Evolutionary conservation across 2,329 filamentous ascomycete species (phyloP).

Genomic region (Calcarisporium arbuscula): DNA sequence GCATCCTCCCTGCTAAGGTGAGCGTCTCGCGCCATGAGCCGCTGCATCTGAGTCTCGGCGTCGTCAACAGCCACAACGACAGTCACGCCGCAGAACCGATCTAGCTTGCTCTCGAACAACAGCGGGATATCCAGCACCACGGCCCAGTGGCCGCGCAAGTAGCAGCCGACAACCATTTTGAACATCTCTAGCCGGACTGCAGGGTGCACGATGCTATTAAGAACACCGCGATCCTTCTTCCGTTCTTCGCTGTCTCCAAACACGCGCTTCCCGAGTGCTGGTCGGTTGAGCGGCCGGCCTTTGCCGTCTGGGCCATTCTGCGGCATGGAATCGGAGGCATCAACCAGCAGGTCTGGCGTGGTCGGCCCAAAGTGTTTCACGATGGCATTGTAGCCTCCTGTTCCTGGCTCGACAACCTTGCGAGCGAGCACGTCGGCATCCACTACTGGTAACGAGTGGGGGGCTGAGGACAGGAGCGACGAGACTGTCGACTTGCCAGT

Average conservation of each 20-base stretch:
- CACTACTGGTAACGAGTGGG: constrained; percentile 83
- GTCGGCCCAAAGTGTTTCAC: constrained; percentile 72
- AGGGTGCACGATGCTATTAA: constrained; percentile 91
- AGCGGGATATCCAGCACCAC: constrained; percentile 90
- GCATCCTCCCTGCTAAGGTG: constrained; percentile 83
- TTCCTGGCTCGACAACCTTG: constrained; percentile 90
- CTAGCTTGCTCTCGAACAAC: constrained; percentile 82
- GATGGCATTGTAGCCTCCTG: constrained; percentile 74
- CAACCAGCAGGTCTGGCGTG: constrained; percentile 79
- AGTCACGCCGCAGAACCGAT: constrained; percentile 77
- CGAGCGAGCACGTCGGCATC: constrained; percentile 91
- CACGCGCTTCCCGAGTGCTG: constrained; percentile 75
- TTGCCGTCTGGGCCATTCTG: constrained; percentile 51
- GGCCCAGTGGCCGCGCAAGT: constrained; percentile 73
- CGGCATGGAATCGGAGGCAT: constrained; percentile 44
- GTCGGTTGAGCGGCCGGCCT: constrained; percentile 74
- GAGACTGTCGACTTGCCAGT: constrained; percentile 98
- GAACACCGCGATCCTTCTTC: constrained; percentile 62
- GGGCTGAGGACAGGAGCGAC: constrained; percentile 67
- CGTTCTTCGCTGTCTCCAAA: constrained; percentile 73
- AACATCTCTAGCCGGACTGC: constrained; percentile 82
- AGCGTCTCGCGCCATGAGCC: constrained; percentile 67
- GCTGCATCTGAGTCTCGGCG: constrained; percentile 72
- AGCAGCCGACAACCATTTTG: constrained; percentile 63
- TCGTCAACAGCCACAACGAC: constrained; percentile 82